Evolutionary conservation across 2,329 filamentous ascomycete genomes (phyloP), one percentile per base, ranked within the genome.

Genomic region (Aureobasidium sp.): DNA sequence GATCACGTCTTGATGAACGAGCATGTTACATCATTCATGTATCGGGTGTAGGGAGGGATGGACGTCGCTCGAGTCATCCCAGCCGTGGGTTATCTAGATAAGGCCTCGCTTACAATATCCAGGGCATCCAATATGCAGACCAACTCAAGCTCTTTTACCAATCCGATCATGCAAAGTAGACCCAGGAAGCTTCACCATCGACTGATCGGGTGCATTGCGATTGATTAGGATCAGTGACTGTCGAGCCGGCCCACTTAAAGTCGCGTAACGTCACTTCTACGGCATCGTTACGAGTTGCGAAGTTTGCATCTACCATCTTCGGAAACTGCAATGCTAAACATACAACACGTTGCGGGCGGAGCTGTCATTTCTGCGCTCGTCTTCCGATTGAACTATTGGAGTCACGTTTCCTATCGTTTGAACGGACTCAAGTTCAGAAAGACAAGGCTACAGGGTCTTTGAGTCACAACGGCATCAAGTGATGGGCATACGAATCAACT

Each of bases 201-300:
- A 59, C 42, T 47, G 56, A 59, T 60, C 57, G 37, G 47, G 45
- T 50, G 57, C 57, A 49, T 24, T 42, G 17, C 44, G 37, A 50
- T 50, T 45, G 15, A 15, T 60, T 35, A n/a, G 44, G 15, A 48
- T 58, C 40, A 42, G 29, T 40, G 44, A 27, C 37, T 48, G 44
- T 19, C 22, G 24, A 39, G 8, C 19, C 42, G 56, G 29, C 22
- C 19, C 52, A 39, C 22, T 11, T 27, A 14, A 59, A 48, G 22
- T 48, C 14, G 54, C 3, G 15, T 15, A 39, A 48, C 56, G 56
- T 59, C 56, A 59, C 31, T 11, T 27, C 7, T 49, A 47, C 44
- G 42, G 44, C 56, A 48, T 59, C 42, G 56, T 24, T 39, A 59
- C 56, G 44, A 57, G 29, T 45, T 35, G 53, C 40, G 8, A 14